Conservation (phyloP, 208 protist species). For the Plasmodiophora brassicae region DNA sequence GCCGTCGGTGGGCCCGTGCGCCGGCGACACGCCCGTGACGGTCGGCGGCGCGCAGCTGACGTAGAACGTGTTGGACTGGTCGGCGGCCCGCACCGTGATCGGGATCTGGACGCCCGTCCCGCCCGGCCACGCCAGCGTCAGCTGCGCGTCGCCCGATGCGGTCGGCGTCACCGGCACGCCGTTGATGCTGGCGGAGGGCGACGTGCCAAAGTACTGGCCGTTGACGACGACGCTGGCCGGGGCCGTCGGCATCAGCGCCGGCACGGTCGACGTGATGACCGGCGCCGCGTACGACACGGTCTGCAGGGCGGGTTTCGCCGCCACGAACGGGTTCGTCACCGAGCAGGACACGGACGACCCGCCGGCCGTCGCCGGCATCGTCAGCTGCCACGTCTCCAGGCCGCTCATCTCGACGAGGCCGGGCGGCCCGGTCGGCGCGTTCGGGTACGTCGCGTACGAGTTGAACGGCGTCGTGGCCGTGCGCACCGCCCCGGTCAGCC, state of each 20-base stretch:
- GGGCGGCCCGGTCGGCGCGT: background rate
- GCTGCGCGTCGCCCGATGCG: background rate
- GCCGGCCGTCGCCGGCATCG: background rate
- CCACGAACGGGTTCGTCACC: background rate
- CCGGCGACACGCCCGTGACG: background rate
- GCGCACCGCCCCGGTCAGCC: background rate
- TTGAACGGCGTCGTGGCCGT: background rate
- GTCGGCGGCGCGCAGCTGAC: background rate
- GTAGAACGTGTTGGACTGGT: background rate
- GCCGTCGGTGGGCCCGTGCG: background rate
- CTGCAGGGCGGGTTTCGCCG: background rate
- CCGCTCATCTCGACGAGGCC: background rate
- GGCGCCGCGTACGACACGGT: background rate
- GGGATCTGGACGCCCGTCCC: background rate
- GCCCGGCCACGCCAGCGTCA: background rate
- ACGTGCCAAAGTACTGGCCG: slow-evolving; percentile 8
- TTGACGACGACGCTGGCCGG: background rate
- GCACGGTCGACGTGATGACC: background rate
- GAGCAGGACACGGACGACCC: background rate
- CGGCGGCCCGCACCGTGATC: background rate
- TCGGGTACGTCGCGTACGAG: background rate
- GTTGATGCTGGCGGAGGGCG: background rate
- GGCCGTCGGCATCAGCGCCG: background rate
- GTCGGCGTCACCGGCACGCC: background rate
- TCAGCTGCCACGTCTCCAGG: background rate